A percentile compares a stretch with the other conserved stretches of the same genome.
Evolutionary conservation across 441 rosid species (phyloP).

Genomic region (Kokia cookei): DNA sequence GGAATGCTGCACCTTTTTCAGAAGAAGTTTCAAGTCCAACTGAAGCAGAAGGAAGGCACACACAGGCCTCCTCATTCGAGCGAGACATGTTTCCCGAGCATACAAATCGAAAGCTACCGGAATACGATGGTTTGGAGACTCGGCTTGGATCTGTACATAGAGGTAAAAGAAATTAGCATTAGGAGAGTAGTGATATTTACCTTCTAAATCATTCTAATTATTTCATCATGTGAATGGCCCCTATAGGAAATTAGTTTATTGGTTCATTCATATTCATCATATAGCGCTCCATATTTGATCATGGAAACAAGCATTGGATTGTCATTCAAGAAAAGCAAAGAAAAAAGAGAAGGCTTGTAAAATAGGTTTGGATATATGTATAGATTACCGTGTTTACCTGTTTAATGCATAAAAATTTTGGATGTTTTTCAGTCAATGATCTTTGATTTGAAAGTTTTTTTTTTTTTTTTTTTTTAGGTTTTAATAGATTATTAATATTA

Average conservation of each 20-base stretch:
- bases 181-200: not conserved
- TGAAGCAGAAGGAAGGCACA: slow-evolving; percentile 13
- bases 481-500: too few species aligned
- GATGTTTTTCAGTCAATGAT: not conserved
- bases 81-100: slow-evolving; percentile 13
- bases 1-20: slow-evolving; percentile 5
- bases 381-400: not conserved
- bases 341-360: not conserved
- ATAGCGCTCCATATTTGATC: not conserved
- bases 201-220: not conserved
- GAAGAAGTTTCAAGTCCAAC: slow-evolving; percentile 2
- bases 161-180: not conserved
- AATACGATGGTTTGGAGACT: slow-evolving; percentile 41
- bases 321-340: not conserved
- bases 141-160: slow-evolving; percentile 27
- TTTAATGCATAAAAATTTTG: not conserved
- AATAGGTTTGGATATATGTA: not conserved
- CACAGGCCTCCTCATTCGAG: slow-evolving; percentile 32
- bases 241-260: not conserved
- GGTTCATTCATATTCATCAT: not conserved
- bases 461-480: too few species aligned
- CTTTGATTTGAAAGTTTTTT: too few species aligned
- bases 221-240: not conserved
- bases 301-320: not conserved
- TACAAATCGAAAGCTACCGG: slow-evolving; percentile 30